A percentile compares a stretch with the other conserved stretches of the same genome.
Conservation (phyloP, 805 yeast species). For the Komagataella kurtzmanii region DNA sequence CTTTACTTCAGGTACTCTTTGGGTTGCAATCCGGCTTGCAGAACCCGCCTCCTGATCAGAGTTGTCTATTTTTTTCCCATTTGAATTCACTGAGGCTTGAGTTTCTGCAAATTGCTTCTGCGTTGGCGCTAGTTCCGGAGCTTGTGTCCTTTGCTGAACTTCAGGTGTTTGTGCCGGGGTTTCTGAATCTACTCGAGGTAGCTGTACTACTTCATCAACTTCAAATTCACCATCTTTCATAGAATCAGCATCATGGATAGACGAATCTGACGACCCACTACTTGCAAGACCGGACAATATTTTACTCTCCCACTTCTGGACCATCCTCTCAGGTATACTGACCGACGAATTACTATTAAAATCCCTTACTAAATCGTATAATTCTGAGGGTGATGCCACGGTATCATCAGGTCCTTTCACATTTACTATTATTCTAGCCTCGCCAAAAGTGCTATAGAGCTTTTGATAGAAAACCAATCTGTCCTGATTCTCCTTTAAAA, state of each 20-base stretch:
- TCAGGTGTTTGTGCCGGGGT: not conserved
- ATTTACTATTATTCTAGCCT: not conserved
- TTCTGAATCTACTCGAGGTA: not conserved
- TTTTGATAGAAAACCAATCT: not conserved
- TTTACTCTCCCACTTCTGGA: not conserved
- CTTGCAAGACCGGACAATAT: not conserved
- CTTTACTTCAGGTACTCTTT: not conserved
- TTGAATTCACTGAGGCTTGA: not conserved
- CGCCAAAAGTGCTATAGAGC: not conserved
- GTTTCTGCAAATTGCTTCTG: not conserved
- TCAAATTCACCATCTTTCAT: not conserved
- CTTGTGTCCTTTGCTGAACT: not conserved
- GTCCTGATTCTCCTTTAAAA: not conserved
- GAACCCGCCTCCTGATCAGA: not conserved
- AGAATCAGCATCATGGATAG: not conserved
- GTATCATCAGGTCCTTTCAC: not conserved
- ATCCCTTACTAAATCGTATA: not conserved
- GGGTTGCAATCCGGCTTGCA: not conserved
- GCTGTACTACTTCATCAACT: not conserved
- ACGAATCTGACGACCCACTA: not conserved
- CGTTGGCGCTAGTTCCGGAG: not conserved
- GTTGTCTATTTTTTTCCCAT: not conserved
- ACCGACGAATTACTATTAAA: not conserved
- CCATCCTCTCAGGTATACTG: not conserved
- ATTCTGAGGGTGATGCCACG: not conserved